Base-by-base conservation (phyloP, 768 basidiomycete genomes). In the Dioszegia hungarica region DNA sequence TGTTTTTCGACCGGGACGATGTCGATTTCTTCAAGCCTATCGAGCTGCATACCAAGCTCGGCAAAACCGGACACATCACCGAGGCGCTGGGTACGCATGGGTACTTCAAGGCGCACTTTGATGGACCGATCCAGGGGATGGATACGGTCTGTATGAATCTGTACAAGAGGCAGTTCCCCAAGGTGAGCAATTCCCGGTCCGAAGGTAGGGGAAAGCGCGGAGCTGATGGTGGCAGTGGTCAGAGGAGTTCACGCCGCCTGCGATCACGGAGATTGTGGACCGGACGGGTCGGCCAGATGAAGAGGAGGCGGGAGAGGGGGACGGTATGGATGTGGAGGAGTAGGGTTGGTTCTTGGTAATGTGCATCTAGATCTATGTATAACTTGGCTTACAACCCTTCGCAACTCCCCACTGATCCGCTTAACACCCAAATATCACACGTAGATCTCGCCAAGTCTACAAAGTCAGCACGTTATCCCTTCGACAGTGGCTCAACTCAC, bases 21-120 rank as follows among this genome's bases (percentile, higher is more conserved):
- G 83, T 97, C 46, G 80, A 83, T 38, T 98, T 93, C 77, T 97
- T 88, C 81, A 88, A 90, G 74, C 91, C 92, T 1, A 85, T 98
- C 57, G 90, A 94, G 71, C 79, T 97, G 55, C 82, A 90, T 74
- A 98, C 92, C 2, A 99, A 97, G 77, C 82, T 86, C 59, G 93
- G 94, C 10, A 82, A 90, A 20, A 81, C 81, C 24, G 95, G 94
- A 1, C 92, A 99, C 76, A 89, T 77, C 61, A 66, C 68, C 19
- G 93, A 92, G 77, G 87, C 90, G 9, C 85, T 99, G 17, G 94
- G 94, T 44, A 98, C 92, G 28, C 94, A 99, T 70, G 95, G 94
- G 28, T 91, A 97, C 78, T 90, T 92, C 82, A 98, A 98, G 80
- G 93, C 91, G 17, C 83, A 89, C 74, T 91, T 92, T 77, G 92